phyloP scores from a whole-genome alignment of 352 stramenopile genomes.

The Phytophthora pisi region DNA sequence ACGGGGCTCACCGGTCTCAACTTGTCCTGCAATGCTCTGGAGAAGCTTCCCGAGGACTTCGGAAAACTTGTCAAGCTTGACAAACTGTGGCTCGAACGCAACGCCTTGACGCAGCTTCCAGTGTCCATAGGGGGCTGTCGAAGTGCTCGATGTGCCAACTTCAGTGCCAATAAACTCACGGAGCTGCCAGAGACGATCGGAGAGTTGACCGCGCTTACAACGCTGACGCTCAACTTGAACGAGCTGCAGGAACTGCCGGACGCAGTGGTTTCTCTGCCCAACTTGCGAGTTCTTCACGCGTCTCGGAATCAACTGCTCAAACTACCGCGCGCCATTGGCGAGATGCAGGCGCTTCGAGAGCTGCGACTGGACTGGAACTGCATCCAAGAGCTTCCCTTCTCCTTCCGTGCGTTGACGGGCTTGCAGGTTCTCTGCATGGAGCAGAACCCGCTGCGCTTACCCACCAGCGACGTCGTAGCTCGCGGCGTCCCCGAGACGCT shows the following conservation, averaged over 20 bases:
- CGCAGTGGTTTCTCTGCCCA: slow-evolving; percentile 35
- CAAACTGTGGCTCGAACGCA: slow-evolving; percentile 61
- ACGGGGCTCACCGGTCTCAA: slow-evolving; percentile 44
- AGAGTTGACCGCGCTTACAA: slow-evolving; percentile 46
- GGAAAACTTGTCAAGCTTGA: slow-evolving; percentile 40
- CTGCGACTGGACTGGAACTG: slow-evolving; percentile 69
- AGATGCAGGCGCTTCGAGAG: slow-evolving; percentile 51
- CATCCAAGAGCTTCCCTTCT: slow-evolving; percentile 69
- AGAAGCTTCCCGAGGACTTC: slow-evolving; percentile 51
- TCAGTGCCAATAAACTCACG: slow-evolving; percentile 49
- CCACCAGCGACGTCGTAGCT: slow-evolving; percentile 54
- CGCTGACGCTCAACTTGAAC: slow-evolving; percentile 63
- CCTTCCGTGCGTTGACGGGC: slow-evolving; percentile 42
- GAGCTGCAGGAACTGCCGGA: slow-evolving; percentile 52
- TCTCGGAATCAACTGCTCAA: slow-evolving; percentile 52
- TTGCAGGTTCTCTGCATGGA: slow-evolving; percentile 59
- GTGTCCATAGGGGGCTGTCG: slow-evolving; percentile 45
- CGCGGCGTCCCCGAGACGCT: slow-evolving; percentile 55
- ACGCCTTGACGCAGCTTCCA: slow-evolving; percentile 49
- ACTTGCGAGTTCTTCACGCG: slow-evolving; percentile 46
- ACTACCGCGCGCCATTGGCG: slow-evolving; percentile 57
- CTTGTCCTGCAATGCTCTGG: slow-evolving; percentile 57
- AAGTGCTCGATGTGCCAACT: slow-evolving; percentile 42
- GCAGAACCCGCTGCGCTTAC: slow-evolving; percentile 60
- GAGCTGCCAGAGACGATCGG: slow-evolving; percentile 46